These are phyloP conservation scores for Citrullus amarus DNA, from an alignment of 306 rosid species.

Conservation along the genomic window DNA sequence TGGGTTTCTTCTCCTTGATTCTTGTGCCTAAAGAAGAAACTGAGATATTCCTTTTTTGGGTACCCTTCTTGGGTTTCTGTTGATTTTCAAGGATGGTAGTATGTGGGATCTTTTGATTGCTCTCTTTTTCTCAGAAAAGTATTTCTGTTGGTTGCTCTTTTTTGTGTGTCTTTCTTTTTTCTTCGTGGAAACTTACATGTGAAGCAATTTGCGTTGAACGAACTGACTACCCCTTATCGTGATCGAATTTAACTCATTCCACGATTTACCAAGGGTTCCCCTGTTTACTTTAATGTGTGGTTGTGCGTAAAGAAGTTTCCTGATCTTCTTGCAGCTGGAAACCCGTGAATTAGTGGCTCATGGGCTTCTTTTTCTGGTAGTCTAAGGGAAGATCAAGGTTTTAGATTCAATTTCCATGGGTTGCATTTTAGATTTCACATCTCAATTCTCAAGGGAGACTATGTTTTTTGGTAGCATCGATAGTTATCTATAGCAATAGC, in stretches of 20 bases:
- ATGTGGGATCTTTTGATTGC: slow-evolving; percentile 11
- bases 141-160: slow-evolving; percentile 11
- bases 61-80: slow-evolving; percentile 14
- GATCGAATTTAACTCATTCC: slow-evolving; percentile 34
- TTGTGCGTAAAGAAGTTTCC: slow-evolving; percentile 19
- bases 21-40: slow-evolving; percentile 2
- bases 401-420: slow-evolving; percentile 19
- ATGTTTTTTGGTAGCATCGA: slow-evolving; percentile 15
- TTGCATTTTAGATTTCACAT: slow-evolving; percentile 36
- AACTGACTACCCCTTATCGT: slow-evolving; percentile 23
- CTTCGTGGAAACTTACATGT: slow-evolving; percentile 57
- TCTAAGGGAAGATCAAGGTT: slow-evolving; percentile 27
- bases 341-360: slow-evolving; percentile 16
- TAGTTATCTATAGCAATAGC: slow-evolving; percentile 24
- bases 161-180: slow-evolving; percentile 11
- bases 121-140: slow-evolving; percentile 16
- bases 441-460: slow-evolving; percentile 16
- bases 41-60: background rate
- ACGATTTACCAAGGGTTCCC: background rate
- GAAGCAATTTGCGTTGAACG: slow-evolving; percentile 65
- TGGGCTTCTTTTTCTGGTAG: slow-evolving; percentile 6
- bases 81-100: slow-evolving; percentile 24
- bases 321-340: slow-evolving; percentile 13
- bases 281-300: slow-evolving; percentile 10
- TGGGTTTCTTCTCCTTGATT: background rate